Evolutionary conservation across 2,329 filamentous ascomycete genomes (phyloP).

Genomic region (Monilinia fructigena): DNA sequence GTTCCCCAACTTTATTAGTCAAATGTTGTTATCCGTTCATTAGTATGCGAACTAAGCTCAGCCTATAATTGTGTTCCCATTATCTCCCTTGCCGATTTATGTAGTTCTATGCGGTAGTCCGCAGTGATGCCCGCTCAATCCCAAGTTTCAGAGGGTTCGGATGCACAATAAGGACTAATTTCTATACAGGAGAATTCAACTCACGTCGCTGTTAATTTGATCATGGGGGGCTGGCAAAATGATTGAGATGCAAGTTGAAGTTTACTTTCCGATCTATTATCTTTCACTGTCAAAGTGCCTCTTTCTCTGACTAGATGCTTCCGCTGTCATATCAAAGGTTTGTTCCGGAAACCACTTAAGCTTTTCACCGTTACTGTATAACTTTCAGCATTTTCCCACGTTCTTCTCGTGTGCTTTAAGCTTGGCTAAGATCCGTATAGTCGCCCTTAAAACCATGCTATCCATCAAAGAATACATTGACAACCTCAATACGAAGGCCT

Average conservation of each 20-base stretch:
- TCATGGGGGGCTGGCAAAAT: conserved; percentile 15
- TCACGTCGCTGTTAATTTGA: conserved; percentile 5
- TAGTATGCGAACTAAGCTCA: conserved; percentile 4
- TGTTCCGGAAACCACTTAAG: conserved; percentile 14
- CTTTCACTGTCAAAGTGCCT: conserved; percentile 9
- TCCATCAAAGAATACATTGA: conserved; percentile 19
- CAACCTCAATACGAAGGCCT: conserved; percentile 43
- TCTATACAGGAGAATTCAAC: conserved; percentile 5
- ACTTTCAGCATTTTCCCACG: conserved; percentile 27
- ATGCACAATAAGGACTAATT: conserved; percentile 16
- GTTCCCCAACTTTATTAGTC: conserved; percentile 8
- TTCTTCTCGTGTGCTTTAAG: conserved; percentile 28
- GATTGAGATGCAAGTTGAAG: conserved; percentile 5
- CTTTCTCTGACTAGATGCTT: conserved; percentile 17
- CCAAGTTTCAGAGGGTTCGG: conserved; percentile 10
- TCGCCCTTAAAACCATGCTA: conserved; percentile 11
- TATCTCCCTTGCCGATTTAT: conserved; percentile 21
- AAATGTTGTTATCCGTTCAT: conserved; percentile 23
- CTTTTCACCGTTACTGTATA: conserved; percentile 27
- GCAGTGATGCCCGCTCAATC: conserved; percentile 14
- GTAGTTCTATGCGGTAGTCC: conserved; percentile 25
- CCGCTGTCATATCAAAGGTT: conserved; percentile 22
- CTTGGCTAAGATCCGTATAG: background rate
- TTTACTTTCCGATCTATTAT: conserved; percentile 21
- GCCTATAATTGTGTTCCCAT: conserved; percentile 19